A percentile compares a stretch with the other conserved stretches of the same genome.
Evolutionary conservation across 768 basidiomycete species (phyloP).

Genomic region (Phaffia australis): DNA sequence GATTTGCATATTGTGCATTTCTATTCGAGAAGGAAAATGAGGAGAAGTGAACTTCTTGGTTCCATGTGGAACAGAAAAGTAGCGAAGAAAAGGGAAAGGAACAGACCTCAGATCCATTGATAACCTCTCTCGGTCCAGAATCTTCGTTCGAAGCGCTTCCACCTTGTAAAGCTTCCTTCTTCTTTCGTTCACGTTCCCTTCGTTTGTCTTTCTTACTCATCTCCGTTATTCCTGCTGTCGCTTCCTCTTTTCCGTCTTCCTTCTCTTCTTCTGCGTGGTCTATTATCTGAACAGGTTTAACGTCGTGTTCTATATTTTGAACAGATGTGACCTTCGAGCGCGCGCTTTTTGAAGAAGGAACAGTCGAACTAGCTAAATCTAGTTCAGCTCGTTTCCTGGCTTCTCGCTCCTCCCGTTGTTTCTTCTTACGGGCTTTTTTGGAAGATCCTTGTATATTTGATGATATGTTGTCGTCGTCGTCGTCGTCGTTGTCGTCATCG

Average conservation of each 20-base stretch:
- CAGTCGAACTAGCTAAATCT: not conserved
- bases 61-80: not conserved
- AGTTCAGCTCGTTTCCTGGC: conserved; percentile 6
- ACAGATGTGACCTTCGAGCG: not conserved
- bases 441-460: conserved; percentile 23
- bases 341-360: not conserved
- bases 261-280: not conserved
- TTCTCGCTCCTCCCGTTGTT: conserved; percentile 11
- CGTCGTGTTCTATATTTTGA: not conserved
- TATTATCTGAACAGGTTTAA: not conserved
- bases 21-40: conserved; percentile 27
- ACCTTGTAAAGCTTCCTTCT: conserved; percentile 50
- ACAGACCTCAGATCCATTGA: conserved; percentile 13
- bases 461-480: conserved; percentile 13
- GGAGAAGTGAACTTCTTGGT: not conserved
- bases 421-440: conserved; percentile 24
- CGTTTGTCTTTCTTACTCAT: conserved; percentile 73
- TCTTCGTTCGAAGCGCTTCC: conserved; percentile 3
- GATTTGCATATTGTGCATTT: conserved; percentile 61
- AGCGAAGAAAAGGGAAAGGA: not conserved
- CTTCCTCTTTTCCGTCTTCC: not conserved
- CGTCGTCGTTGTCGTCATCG: conserved; percentile 9
- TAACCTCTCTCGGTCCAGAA: not conserved
- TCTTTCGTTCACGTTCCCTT: conserved; percentile 53
- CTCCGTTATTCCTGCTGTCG: conserved; percentile 24